These are phyloP conservation scores for Kwoniella shivajii DNA, from an alignment of 1,284 basidiomycete species.

Conservation along the genomic window DNA sequence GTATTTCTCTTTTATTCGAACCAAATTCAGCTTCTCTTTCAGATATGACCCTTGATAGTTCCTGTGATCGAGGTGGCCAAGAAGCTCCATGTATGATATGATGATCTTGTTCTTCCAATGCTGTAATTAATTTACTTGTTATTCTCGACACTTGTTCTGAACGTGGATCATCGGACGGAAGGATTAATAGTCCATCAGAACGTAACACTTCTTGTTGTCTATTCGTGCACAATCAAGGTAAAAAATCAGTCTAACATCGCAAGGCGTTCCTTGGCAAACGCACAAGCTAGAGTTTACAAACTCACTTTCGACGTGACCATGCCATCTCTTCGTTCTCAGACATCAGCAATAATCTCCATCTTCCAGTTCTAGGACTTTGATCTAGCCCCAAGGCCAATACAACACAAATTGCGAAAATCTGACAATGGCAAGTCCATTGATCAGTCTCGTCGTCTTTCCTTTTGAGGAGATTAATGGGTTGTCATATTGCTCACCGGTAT, in stretches of 20 bases:
- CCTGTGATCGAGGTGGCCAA: constrained; percentile 50
- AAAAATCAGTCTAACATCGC: neutral
- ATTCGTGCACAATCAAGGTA: neutral
- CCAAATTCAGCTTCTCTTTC: constrained; percentile 32
- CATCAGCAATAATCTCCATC: constrained; percentile 61
- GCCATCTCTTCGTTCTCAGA: constrained; percentile 58
- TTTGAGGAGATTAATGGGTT: no score
- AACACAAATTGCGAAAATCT: constrained; percentile 58
- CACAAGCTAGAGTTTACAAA: no score
- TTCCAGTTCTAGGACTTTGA: constrained; percentile 55
- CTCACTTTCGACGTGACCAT: constrained; percentile 57
- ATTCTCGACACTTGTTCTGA: constrained; percentile 51
- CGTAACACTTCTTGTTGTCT: constrained; percentile 56
- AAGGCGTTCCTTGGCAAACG: no score
- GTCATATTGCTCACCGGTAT: constrained; percentile 52
- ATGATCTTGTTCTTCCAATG: constrained; percentile 53
- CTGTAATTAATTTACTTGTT: constrained; percentile 48
- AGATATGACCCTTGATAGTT: constrained; percentile 35
- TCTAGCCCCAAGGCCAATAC: constrained; percentile 58
- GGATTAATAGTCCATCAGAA: constrained; percentile 53
- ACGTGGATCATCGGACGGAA: constrained; percentile 52
- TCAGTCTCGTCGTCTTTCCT: no score
- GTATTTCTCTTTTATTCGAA: constrained; percentile 5
- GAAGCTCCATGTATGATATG: constrained; percentile 52
- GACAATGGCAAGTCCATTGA: no score